Base-by-base conservation (phyloP, 306 rosid genomes). In the Quercus robur region DNA sequence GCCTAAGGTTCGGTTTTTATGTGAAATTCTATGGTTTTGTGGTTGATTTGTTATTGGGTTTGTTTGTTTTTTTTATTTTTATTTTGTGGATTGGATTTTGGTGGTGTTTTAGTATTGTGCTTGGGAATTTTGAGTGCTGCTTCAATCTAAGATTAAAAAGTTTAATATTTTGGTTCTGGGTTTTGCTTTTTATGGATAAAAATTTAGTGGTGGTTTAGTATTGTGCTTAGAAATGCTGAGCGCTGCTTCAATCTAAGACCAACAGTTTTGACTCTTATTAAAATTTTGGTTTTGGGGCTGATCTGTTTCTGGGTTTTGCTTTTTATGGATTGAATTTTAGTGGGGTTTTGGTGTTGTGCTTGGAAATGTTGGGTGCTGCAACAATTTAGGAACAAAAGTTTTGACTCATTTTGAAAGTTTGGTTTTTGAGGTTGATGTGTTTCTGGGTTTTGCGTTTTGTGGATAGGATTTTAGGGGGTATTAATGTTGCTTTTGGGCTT, bases 1-100 rank as follows among this genome's bases (percentile, higher is more conserved):
- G 73, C 99, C 99, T 5, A 95, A 95, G 99, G 99, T 95, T 76
- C 26, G 77, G 68, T 46, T 9, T 77, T 71, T 35, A 3, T 14
- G 26, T 23, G n/a, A 2, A 28, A 6, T 54, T 20, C 4, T 64
- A 8, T 49, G 55, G 25, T 6, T 76, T 72, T 10, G 21, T 20
- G 51, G 61, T 70, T 54, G 75, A 31, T 85, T 58, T 73, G 25
- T 26, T 71, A 70, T 55, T 30, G 77, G 49, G 33, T 57, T 85
- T 33, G 58, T 1, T 20, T 35, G 14, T 23, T 19, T 23, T 20
- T 18, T 69, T 21, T 56, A 20, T 35, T 11, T 44, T 17, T 64
- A 20, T 54, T 21, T 7, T 19, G 4, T 26, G 25, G 9, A 10
- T 19, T 63, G 25, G 11, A 52, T 63, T 6, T 33, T 55, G n/a